Percentiles rank a stretch among this genome's conserved stretches.
phyloP scores from a whole-genome alignment of 768 basidiomycete species.

The Boletus vinaceobasis region DNA sequence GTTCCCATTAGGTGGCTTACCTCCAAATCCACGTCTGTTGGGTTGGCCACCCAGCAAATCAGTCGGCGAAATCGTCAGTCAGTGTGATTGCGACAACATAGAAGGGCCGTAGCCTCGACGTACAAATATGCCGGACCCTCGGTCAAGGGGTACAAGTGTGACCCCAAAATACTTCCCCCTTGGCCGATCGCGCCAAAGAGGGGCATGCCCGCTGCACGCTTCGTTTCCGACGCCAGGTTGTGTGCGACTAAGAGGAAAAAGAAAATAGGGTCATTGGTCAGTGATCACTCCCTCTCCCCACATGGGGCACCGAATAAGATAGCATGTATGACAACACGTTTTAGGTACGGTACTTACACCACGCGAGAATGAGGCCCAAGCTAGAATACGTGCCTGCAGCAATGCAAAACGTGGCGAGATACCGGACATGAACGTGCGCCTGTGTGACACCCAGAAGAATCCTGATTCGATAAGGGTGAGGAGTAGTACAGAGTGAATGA shows the following conservation, averaged over 20 bases:
- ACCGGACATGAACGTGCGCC: slow-evolving; percentile 35
- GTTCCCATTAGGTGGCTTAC: neutral
- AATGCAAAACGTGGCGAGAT: slow-evolving; percentile 46
- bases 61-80: neutral
- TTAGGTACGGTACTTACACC: slow-evolving; percentile 39
- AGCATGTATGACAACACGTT: neutral
- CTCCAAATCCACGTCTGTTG: slow-evolving; percentile 19
- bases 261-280: neutral
- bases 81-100: neutral
- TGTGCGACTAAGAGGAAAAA: slow-evolving; percentile 32
- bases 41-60: neutral
- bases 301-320: neutral
- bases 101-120: neutral
- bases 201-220: slow-evolving; percentile 41
- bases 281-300: neutral
- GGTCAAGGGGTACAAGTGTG: slow-evolving; percentile 40
- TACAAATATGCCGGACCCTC: slow-evolving; percentile 40
- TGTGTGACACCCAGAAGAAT: slow-evolving; percentile 35
- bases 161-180: slow-evolving; percentile 38
- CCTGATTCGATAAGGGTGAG: slow-evolving; percentile 5
- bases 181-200: slow-evolving; percentile 43
- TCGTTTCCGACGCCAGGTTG: slow-evolving; percentile 45
- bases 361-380: slow-evolving; percentile 44
- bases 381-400: slow-evolving; percentile 44
- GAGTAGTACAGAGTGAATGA: neutral